phyloP scores from a whole-genome alignment of 2,329 filamentous ascomycete species.

The Colletotrichum tropicicola region DNA sequence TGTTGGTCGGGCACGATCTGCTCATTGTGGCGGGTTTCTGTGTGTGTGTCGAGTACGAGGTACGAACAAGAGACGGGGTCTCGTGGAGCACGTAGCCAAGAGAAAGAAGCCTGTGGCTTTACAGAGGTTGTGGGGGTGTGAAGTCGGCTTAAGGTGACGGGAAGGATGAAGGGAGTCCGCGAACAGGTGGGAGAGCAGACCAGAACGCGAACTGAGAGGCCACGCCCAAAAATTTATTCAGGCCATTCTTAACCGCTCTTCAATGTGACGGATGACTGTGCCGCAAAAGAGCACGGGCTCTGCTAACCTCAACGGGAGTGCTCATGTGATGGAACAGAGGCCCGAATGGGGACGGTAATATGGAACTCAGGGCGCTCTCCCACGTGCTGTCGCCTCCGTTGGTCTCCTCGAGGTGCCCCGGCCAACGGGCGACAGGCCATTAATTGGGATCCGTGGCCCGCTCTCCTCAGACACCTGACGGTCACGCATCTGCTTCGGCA shows the following conservation, averaged over 20 bases:
- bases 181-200: neutral
- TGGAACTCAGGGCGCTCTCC: neutral
- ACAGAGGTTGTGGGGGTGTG: neutral
- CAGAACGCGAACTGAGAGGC: neutral
- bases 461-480: neutral
- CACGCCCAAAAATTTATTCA: neutral
- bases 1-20: neutral
- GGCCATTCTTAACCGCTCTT: too few relatives aligned
- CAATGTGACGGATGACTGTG: neutral
- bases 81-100: too few relatives aligned
- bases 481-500: neutral
- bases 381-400: neutral
- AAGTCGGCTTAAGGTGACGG: neutral
- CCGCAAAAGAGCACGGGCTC: neutral
- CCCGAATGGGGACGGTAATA: neutral
- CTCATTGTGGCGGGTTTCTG: neutral
- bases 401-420: neutral
- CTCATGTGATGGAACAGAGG: neutral
- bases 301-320: neutral
- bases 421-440: neutral
- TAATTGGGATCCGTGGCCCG: neutral
- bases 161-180: neutral
- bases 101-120: too few relatives aligned
- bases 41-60: neutral
- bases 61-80: too few relatives aligned